Evolutionary conservation across 306 rosid species (phyloP).

Genomic region (Trifolium subterraneum): DNA sequence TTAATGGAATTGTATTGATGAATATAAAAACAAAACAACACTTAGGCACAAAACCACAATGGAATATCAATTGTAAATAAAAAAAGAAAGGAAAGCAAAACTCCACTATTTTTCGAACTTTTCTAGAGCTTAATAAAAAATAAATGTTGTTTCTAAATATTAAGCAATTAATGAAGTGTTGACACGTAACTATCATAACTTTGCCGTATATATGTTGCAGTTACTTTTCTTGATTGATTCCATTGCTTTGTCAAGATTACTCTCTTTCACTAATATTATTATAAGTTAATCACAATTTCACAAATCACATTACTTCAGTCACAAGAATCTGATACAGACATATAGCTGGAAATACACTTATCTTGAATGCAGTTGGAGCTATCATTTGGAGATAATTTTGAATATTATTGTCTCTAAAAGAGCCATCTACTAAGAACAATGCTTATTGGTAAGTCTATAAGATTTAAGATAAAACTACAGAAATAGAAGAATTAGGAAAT

Average conservation of each 20-base stretch:
- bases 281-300: not conserved
- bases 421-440: not conserved
- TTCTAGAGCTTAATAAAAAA: not conserved
- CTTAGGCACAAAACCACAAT: not conserved
- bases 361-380: slow-evolving; percentile 4
- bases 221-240: not conserved
- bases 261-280: not conserved
- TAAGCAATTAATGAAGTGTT: slow-evolving; percentile 2
- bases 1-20: not conserved
- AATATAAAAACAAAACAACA: not conserved
- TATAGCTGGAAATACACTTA: slow-evolving; percentile 1
- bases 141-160: not conserved
- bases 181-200: slow-evolving; percentile 3
- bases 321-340: not conserved
- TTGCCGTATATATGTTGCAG: not conserved
- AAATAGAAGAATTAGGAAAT: not conserved
- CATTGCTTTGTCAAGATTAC: not conserved
- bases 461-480: not conserved
- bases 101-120: not conserved
- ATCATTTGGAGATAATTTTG: slow-evolving; percentile 13
- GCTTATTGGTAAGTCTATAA: not conserved
- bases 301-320: not conserved
- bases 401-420: slow-evolving; percentile 10
- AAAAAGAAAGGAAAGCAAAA: not conserved
- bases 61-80: not conserved